phyloP scores from a whole-genome alignment of 2,329 filamentous ascomycete genomes.

The Zalaria sp. region DNA sequence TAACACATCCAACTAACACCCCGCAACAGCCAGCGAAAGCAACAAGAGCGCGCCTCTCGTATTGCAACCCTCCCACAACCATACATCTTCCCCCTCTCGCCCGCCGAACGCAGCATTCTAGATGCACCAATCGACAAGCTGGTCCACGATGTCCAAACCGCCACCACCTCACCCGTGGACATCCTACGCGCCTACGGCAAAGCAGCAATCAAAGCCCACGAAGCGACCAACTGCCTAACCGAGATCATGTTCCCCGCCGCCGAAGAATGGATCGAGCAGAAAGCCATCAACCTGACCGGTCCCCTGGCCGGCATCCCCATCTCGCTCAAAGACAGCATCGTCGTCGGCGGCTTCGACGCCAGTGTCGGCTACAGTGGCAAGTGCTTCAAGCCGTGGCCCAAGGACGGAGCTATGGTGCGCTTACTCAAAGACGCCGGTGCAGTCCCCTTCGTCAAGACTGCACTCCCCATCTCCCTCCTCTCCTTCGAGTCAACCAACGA shows the following conservation, averaged over 20 bases:
- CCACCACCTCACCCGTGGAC: constrained; percentile 49
- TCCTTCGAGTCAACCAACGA: constrained; percentile 71
- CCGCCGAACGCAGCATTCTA: constrained; percentile 52
- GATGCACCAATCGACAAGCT: constrained; percentile 62
- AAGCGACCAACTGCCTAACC: constrained; percentile 79
- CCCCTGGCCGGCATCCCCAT: constrained; percentile 79
- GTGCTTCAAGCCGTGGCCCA: constrained; percentile 47
- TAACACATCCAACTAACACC: not conserved
- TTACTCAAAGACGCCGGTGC: constrained; percentile 78
- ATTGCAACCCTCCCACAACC: constrained; percentile 50
- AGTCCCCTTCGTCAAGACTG: constrained; percentile 86
- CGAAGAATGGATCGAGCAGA: constrained; percentile 51
- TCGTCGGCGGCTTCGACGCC: constrained; percentile 70
- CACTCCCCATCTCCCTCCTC: constrained; percentile 71
- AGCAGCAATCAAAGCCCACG: constrained; percentile 68
- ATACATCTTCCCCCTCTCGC: constrained; percentile 53
- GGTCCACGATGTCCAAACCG: constrained; percentile 63
- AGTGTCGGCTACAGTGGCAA: constrained; percentile 68
- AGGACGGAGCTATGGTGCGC: constrained; percentile 60
- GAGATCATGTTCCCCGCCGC: constrained; percentile 71
- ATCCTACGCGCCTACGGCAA: constrained; percentile 81
- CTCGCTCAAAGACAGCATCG: constrained; percentile 63
- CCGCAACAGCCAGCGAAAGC: constrained; percentile 55
- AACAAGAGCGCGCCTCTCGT: constrained; percentile 55
- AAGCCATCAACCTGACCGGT: constrained; percentile 56